A percentile compares a stretch with the other conserved stretches of the same genome.
phyloP scores from a whole-genome alignment of 192 early-diverging fungal species.

The Funneliformis geosporum region DNA sequence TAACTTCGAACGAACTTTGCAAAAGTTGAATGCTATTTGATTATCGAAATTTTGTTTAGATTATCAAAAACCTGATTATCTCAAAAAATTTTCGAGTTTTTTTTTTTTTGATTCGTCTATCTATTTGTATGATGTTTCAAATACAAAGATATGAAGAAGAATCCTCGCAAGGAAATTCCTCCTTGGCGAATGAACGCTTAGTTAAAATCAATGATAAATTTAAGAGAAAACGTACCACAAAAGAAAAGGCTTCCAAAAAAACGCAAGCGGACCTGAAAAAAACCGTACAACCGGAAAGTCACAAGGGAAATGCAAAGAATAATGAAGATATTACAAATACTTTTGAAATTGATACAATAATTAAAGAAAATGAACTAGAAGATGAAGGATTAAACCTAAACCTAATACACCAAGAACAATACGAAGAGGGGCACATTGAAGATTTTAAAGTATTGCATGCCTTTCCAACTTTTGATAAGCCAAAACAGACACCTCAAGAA shows the following conservation, averaged over 20 bases:
- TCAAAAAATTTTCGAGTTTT: background rate
- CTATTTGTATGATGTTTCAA: constrained; percentile 15
- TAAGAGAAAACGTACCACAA: constrained; percentile 5
- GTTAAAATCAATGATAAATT: constrained; percentile 14
- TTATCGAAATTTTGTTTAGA: background rate
- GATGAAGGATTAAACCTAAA: background rate
- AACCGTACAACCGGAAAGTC: background rate
- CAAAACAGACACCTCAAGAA: constrained; percentile 43
- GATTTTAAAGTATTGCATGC: constrained; percentile 36
- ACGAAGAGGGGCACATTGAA: background rate
- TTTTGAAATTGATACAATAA: background rate
- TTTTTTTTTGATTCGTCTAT: background rate
- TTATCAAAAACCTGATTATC: constrained; percentile 11
- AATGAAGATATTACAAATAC: background rate
- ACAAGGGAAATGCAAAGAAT: background rate
- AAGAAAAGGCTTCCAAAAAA: background rate
- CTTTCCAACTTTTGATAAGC: constrained; percentile 48
- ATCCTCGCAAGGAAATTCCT: background rate
- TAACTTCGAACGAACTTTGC: background rate
- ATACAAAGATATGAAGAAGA: constrained; percentile 25
- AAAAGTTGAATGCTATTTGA: too few species aligned
- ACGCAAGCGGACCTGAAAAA: background rate
- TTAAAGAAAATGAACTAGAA: background rate
- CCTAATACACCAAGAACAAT: background rate
- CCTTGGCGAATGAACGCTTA: background rate